phyloP scores from a whole-genome alignment of 768 basidiomycete species.

The Phaeotremella skinneri region DNA sequence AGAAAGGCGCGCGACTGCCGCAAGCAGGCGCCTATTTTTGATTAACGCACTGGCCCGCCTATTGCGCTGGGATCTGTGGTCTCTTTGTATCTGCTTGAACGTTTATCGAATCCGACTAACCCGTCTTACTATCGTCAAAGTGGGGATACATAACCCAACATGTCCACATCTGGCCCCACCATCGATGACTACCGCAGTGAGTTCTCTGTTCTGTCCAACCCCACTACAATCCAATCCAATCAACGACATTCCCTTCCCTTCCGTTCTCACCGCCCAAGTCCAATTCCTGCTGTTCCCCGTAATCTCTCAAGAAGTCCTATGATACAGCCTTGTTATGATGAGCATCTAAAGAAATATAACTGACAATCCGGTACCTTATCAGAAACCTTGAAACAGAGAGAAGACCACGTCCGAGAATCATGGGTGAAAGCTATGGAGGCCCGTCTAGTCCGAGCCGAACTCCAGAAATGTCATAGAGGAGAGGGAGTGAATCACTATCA shows the following conservation, averaged over 20 bases:
- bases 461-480: slow-evolving; percentile 79
- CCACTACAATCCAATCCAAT: too few relatives aligned
- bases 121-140: background rate
- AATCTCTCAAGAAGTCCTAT: too few relatives aligned
- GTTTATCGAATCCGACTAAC: too few relatives aligned
- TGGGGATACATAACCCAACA: background rate
- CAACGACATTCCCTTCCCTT: too few relatives aligned
- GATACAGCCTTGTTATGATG: too few relatives aligned
- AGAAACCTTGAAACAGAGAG: slow-evolving; percentile 54
- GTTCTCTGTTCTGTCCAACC: too few relatives aligned
- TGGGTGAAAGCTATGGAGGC: slow-evolving; percentile 95
- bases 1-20: background rate
- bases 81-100: too few relatives aligned
- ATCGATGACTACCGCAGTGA: slow-evolving; percentile 4
- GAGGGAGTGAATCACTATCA: slow-evolving; percentile 92
- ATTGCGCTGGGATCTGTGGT: too few relatives aligned
- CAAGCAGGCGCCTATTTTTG: too few relatives aligned
- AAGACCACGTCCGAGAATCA: slow-evolving; percentile 77
- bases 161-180: background rate
- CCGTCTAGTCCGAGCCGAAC: slow-evolving; percentile 79
- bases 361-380: background rate
- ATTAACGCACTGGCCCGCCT: too few relatives aligned
- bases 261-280: too few relatives aligned
- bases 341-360: slow-evolving; percentile 9
- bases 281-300: too few relatives aligned